A percentile compares a stretch with the other conserved stretches of the same genome.
These are phyloP conservation scores for Ceriops tagal DNA, from an alignment of 345 rosid species.

Conservation along the genomic window DNA sequence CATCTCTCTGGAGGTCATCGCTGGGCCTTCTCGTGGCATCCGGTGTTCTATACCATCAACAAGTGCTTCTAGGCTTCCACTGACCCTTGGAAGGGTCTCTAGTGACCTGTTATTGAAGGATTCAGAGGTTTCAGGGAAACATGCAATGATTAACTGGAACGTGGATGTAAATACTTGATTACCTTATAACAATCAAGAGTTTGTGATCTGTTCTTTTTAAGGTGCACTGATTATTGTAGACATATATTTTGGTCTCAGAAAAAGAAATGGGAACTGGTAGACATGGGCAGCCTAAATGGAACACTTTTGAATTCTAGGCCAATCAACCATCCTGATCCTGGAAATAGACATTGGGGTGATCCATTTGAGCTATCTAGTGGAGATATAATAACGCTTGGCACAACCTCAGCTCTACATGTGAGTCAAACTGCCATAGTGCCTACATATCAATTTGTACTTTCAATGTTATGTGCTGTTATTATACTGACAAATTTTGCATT, in stretches of 20 bases:
- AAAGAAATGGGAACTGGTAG: conserved; percentile 89
- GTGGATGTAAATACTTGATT: conserved; percentile 46
- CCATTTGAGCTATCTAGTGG: conserved; percentile 76
- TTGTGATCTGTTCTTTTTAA: conserved; percentile 16
- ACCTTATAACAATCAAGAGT: conserved; percentile 10
- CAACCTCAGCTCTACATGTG: conserved; percentile 68
- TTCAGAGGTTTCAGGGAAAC: conserved; percentile 94
- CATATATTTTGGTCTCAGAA: conserved; percentile 50
- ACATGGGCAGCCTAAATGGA: conserved; percentile 97
- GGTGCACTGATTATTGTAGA: conserved; percentile 15
- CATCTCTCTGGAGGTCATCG: conserved; percentile 77
- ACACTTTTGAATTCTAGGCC: conserved; percentile 72
- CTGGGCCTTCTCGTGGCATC: conserved; percentile 82
- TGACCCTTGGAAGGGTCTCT: conserved; percentile 84
- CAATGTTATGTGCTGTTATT: too few relatives aligned
- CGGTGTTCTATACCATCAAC: conserved; percentile 50
- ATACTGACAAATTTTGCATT: too few relatives aligned
- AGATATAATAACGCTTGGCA: conserved; percentile 81
- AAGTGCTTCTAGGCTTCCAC: conserved; percentile 65
- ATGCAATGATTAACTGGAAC: conserved; percentile 92
- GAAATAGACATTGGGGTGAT: conserved; percentile 72
- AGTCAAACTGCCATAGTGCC: conserved; percentile 26
- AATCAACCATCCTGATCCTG: conserved; percentile 58
- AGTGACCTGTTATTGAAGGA: conserved; percentile 73
- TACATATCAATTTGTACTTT: too few relatives aligned